Evolutionary conservation across 2,329 filamentous ascomycete species (phyloP), one percentile per base, ranked within the genome.

Genomic region (Curvularia eragrostidis): DNA sequence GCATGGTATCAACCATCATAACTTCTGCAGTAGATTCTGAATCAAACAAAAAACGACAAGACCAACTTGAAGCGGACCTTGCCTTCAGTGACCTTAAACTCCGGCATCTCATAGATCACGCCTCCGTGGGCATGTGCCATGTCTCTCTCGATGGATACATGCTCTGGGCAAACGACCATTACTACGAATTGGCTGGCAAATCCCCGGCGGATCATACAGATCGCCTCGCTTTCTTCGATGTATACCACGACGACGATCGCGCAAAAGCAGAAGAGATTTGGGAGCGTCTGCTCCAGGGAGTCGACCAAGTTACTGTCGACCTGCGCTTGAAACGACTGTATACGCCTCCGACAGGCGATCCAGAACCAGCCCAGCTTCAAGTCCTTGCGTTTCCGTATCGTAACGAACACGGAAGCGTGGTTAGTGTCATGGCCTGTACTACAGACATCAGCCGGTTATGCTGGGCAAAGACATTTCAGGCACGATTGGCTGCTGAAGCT

Each of bases 401-500:
- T 24, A 65, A 70, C 32, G 71, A 71, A 41, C 64, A 66, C 38
- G 73, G 70, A 8, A 59, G 61, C 10, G 65, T 75, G 2, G 70
- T 66, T 28, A 72, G 70, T 6, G 69, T 78, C 32, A 75, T 77
- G 66, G 77, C 75, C 18, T 76, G 72, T 41, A 71, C 76, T 2
- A 76, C 76, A 1, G 77, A 79, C 43, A 79, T 79, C 13, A 72
- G 68, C 19, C 66, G 67, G 19, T 67, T 78, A 28, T 78, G 78
- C 54, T 77, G 75, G 73, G 73, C 75, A 15, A 71, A 78, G 51
- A 69, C 58, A 7, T 75, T 77, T 32, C 77, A 79, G 51, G 74
- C 75, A 28, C 67, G 73, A 36, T 58, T 75, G 7, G 71, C 75
- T 21, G 67, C 72, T 24, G 75, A 78, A 58, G 77, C 76, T 13